Base-by-base conservation (phyloP, 306 rosid species). In the Vigna unguiculata region DNA sequence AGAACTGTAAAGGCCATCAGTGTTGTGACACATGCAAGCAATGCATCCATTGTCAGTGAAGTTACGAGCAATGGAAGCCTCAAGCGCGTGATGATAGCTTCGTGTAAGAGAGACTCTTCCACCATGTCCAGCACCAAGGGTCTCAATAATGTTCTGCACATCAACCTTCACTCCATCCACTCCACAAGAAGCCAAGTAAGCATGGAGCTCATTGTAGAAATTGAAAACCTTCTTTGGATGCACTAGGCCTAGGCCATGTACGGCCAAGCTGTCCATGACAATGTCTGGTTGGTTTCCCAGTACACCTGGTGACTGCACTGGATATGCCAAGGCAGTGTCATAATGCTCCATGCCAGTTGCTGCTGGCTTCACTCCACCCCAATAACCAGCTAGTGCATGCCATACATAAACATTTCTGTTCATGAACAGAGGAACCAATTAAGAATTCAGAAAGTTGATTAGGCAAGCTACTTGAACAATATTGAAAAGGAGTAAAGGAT, bases 341-440 rank as follows among this genome's bases (percentile, higher is more conserved):
- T 92, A 91, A 84, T 89, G 96, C 79, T 96, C 99, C 98, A 96
- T 91, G 71, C 97, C 99, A 14, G 71, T 54, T 60, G 93, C 96
- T 60, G 91, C 89, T 51, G 98, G 99, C 74, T 93, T 91, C 74
- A 96, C 99, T 73, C 99, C 99, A 60, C 98, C 99, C 99, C 99
- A 96, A 65, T 96, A 96, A 34, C 99, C 99, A 60, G 93, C 96
- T 43, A 96, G 78, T 32, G 99, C 99, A 87, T 96, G 99, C 99
- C 99, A 96, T 28, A 91, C 99, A 75, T 88, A 96, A 38, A 93
- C 90, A 80, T 76, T 85, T 45, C 99, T 95, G 93, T 47, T 17
- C 72, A 74, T 32, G 59, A 69, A 30, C 19, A 43, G 6, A 46
- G 57, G 5, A 82, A 78, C 30, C 79, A 66, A 48, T 16, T 3